Conservation (phyloP, 2,329 filamentous ascomycete species). For the Cryphonectria naterciae region DNA sequence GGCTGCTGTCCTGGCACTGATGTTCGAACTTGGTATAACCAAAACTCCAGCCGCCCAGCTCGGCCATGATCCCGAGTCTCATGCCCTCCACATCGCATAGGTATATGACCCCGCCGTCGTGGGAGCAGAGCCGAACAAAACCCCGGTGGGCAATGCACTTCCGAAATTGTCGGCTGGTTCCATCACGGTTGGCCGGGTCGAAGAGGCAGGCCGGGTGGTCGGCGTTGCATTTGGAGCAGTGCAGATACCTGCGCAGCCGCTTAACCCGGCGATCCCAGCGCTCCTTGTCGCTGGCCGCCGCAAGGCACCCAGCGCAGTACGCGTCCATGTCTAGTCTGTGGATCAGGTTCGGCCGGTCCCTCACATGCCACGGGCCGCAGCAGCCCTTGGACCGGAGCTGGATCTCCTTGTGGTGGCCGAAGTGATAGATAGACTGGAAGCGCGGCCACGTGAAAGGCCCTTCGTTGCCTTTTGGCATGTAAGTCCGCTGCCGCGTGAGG, state of each 20-base stretch:
- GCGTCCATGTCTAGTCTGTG: background rate
- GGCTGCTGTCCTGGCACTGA: background rate
- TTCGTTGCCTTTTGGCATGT: no score
- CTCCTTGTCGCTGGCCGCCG: background rate
- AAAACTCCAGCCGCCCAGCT: background rate
- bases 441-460: background rate
- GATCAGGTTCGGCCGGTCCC: background rate
- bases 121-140: background rate
- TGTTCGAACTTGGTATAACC: background rate
- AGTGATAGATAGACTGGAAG: background rate
- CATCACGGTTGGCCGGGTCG: background rate
- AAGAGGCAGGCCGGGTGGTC: background rate
- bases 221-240: background rate
- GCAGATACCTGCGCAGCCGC: background rate
- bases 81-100: background rate
- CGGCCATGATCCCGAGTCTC: background rate
- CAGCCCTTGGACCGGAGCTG: background rate
- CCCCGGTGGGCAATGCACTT: background rate
- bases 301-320: background rate
- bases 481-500: background rate
- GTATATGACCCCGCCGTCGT: background rate
- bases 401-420: background rate
- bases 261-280: background rate
- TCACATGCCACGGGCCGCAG: background rate
- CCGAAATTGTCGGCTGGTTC: background rate